Evolutionary conservation across 2,329 filamentous ascomycete genomes (phyloP).

Genomic region (Hypoxylon rubiginosum): DNA sequence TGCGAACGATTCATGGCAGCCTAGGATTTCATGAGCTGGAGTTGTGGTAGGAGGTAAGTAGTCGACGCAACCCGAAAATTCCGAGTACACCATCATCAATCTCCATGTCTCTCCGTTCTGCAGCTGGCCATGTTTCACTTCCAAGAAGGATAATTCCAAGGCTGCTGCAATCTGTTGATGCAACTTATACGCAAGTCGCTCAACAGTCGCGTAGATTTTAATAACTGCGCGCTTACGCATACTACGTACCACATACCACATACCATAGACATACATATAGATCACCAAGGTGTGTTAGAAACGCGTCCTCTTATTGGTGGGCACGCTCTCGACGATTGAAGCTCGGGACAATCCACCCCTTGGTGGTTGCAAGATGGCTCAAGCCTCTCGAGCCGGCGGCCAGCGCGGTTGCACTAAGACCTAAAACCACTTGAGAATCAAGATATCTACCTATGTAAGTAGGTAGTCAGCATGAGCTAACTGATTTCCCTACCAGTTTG

Average conservation of each 20-base stretch:
- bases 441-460: too few species aligned
- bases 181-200: slow-evolving; percentile 29
- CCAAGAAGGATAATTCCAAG: slow-evolving; percentile 15
- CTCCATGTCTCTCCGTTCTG: slow-evolving; percentile 15
- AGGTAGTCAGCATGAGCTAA: not conserved
- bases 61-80: slow-evolving; percentile 8
- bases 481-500: slow-evolving; percentile 8
- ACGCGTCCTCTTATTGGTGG: slow-evolving; percentile 29
- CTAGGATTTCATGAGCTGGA: slow-evolving; percentile 11
- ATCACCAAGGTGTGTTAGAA: slow-evolving; percentile 31
- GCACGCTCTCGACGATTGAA: slow-evolving; percentile 20
- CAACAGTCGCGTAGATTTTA: slow-evolving; percentile 31
- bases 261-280: slow-evolving; percentile 22
- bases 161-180: slow-evolving; percentile 12
- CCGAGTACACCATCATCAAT: slow-evolving; percentile 24
- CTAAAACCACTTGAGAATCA: not conserved
- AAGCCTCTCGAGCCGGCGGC: slow-evolving; percentile 25
- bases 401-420: slow-evolving; percentile 29
- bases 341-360: slow-evolving; percentile 21
- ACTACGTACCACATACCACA: slow-evolving; percentile 18
- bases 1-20: slow-evolving; percentile 17
- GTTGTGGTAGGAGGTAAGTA: not conserved
- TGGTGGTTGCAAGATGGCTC: slow-evolving; percentile 34
- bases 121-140: slow-evolving; percentile 20
- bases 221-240: slow-evolving; percentile 33